A percentile compares a stretch with the other conserved stretches of the same genome.
phyloP scores from a whole-genome alignment of 2,329 filamentous ascomycete genomes.

The Cryphonectria nitschkei region DNA sequence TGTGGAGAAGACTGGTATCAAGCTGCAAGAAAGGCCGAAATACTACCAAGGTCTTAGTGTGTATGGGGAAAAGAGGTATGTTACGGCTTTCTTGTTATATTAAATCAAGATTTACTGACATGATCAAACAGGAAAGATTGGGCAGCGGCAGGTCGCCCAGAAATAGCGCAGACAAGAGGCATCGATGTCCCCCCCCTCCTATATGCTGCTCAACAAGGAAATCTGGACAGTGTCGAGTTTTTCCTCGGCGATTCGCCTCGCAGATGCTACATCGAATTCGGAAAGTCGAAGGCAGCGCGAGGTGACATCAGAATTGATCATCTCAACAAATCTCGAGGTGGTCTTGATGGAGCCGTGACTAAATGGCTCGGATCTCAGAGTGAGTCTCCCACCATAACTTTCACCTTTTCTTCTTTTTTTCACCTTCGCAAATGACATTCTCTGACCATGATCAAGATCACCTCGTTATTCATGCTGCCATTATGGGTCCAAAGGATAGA shows the following conservation, averaged over 20 bases:
- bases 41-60: conserved; percentile 80
- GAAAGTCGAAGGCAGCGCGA: conserved; percentile 58
- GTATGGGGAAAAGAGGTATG: conserved; percentile 69
- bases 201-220: conserved; percentile 58
- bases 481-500: conserved; percentile 49
- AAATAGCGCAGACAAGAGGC: conserved; percentile 45
- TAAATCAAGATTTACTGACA: neutral
- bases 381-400: conserved; percentile 42
- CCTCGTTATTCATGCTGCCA: conserved; percentile 68
- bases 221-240: conserved; percentile 74
- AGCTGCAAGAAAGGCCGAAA: conserved; percentile 65
- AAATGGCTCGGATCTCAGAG: conserved; percentile 65
- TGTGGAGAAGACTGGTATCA: conserved; percentile 66
- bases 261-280: conserved; percentile 70
- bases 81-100: neutral
- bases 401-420: too few relatives aligned
- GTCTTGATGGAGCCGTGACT: conserved; percentile 65
- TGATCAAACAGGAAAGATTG: conserved; percentile 62
- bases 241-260: conserved; percentile 73
- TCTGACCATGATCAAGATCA: conserved; percentile 48
- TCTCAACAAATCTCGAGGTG: conserved; percentile 61
- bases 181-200: conserved; percentile 62
- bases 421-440: neutral
- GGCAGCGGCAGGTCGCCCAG: conserved; percentile 64
- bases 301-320: conserved; percentile 66